phyloP scores from a whole-genome alignment of 495 filamentous ascomycete genomes.

The Lindgomyces ingoldianus region DNA sequence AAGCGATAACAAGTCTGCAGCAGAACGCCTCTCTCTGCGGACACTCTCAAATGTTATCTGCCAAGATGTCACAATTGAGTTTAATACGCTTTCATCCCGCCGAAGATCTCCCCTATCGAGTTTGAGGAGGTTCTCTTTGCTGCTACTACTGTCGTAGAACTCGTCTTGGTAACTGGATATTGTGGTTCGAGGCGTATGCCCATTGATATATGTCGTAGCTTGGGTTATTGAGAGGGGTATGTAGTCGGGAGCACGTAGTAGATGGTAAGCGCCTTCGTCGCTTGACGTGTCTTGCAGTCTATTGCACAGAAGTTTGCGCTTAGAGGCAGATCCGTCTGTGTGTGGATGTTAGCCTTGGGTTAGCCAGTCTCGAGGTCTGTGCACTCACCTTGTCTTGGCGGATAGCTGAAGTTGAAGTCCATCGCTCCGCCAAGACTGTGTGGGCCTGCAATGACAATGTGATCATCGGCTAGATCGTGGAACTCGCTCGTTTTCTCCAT shows the following conservation, averaged over 20 bases:
- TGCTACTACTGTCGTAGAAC: not conserved
- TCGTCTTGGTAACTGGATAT: not conserved
- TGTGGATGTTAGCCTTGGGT: no score
- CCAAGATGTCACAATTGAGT: not conserved
- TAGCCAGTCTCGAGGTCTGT: no score
- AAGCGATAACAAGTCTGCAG: conserved; percentile 2
- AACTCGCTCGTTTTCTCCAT: no score
- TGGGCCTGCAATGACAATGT: no score
- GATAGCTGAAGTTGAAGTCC: no score
- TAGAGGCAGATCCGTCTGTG: no score
- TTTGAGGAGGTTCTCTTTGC: not conserved
- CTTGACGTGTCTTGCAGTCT: not conserved
- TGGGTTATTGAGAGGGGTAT: no score
- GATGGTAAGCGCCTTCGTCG: not conserved
- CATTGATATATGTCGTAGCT: not conserved
- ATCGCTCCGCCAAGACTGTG: no score
- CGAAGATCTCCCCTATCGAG: not conserved
- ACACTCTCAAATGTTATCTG: not conserved
- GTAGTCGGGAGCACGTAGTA: not conserved
- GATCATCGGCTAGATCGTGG: no score
- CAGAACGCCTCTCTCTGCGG: conserved; percentile 1
- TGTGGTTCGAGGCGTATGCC: not conserved
- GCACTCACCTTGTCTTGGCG: no score
- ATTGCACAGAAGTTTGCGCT: conserved; percentile 23
- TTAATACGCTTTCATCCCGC: not conserved